Conservation (phyloP, 225 moss, liverwort and hornwort species). For the Sphagnum contortum region DNA sequence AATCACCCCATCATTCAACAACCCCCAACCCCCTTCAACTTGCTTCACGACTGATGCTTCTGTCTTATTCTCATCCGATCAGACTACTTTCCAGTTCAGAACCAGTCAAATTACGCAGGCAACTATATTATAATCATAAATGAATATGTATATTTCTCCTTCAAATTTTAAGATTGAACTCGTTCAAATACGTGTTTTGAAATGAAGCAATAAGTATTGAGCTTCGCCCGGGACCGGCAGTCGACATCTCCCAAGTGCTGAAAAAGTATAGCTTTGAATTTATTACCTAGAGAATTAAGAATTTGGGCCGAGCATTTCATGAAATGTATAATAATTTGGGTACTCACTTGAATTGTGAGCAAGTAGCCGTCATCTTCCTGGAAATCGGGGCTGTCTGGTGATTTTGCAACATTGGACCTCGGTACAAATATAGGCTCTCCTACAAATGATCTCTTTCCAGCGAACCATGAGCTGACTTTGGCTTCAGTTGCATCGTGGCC, state of each 20-base stretch:
- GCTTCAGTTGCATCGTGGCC: constrained; percentile 9
- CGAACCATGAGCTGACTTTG: constrained; percentile 18
- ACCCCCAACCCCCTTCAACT: background rate
- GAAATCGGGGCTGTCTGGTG: constrained; percentile 10
- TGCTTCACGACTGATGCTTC: background rate
- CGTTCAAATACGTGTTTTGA: too few relatives aligned
- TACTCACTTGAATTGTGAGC: constrained; percentile 16
- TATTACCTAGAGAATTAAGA: too few relatives aligned
- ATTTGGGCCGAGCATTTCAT: too few relatives aligned
- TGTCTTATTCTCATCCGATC: too few relatives aligned
- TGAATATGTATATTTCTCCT: too few relatives aligned
- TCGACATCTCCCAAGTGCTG: too few relatives aligned
- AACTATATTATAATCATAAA: too few relatives aligned
- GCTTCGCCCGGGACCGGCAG: too few relatives aligned
- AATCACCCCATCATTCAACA: background rate
- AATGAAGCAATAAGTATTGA: too few relatives aligned
- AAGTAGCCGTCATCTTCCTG: constrained; percentile 29
- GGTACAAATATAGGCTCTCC: constrained; percentile 28
- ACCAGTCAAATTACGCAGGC: background rate
- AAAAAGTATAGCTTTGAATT: too few relatives aligned
- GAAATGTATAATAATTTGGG: too few relatives aligned
- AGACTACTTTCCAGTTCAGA: background rate
- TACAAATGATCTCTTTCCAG: constrained; percentile 23
- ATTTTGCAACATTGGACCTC: constrained; percentile 2
- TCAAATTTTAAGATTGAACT: background rate